Evolutionary conservation across 2,329 filamentous ascomycete genomes (phyloP).

Genomic region (Botrytis paeoniae): DNA sequence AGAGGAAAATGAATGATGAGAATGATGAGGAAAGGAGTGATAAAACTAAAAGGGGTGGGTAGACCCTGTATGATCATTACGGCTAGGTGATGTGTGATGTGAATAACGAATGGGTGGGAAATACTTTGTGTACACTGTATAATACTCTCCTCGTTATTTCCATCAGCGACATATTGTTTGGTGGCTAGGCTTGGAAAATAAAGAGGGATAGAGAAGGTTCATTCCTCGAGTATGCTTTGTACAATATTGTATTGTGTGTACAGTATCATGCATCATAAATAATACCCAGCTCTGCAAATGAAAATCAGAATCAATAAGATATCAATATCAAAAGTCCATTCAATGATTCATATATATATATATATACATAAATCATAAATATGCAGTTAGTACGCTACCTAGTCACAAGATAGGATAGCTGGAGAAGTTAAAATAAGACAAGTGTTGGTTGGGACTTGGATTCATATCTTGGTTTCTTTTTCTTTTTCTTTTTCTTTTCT

Average conservation of each 20-base stretch:
- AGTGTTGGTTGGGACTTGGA: too few relatives aligned
- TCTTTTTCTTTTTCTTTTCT: too few relatives aligned
- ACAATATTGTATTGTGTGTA: neutral
- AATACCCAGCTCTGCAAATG: neutral
- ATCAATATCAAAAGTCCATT: too few relatives aligned
- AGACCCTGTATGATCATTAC: neutral
- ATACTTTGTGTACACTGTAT: neutral
- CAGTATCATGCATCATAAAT: neutral
- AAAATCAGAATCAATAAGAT: too few relatives aligned
- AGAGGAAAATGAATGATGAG: slow-evolving; percentile 21
- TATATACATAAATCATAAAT: too few relatives aligned
- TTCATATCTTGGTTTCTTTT: too few relatives aligned
- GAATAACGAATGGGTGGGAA: neutral
- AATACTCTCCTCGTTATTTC: neutral
- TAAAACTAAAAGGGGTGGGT: neutral
- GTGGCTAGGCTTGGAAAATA: neutral
- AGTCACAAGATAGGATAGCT: too few relatives aligned
- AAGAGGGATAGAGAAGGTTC: neutral
- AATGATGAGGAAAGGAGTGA: neutral
- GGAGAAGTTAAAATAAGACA: too few relatives aligned
- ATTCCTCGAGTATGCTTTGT: neutral
- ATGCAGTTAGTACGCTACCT: too few relatives aligned
- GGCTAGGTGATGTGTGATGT: neutral
- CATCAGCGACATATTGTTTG: neutral
- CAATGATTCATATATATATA: too few relatives aligned